A percentile compares a stretch with the other conserved stretches of the same genome.
These are phyloP conservation scores for Nicotiana rustica DNA, from an alignment of 305 asterid genomes.

Conservation along the genomic window DNA sequence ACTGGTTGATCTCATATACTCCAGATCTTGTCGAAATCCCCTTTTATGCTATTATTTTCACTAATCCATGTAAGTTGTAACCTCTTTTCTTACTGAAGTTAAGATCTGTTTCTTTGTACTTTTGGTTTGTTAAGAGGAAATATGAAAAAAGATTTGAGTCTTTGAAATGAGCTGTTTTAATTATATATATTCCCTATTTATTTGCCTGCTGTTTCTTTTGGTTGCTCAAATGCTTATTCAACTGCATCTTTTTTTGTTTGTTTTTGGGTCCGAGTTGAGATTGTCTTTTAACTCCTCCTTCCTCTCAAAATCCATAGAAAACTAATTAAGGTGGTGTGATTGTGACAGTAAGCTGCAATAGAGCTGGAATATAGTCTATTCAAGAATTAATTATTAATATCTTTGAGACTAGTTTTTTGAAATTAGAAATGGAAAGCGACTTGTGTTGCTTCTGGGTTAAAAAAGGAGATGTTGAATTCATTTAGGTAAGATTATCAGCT, in stretches of 20 bases:
- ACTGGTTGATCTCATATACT: constrained; percentile 59
- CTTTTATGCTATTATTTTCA: neutral
- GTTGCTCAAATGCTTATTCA: neutral
- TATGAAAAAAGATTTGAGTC: neutral
- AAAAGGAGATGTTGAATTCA: neutral
- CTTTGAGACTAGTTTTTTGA: neutral
- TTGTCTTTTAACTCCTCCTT: neutral
- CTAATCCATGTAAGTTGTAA: neutral
- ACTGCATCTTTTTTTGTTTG: neutral
- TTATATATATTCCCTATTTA: neutral
- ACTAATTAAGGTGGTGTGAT: neutral
- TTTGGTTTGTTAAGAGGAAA: neutral
- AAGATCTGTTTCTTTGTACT: neutral
- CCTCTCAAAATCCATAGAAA: neutral
- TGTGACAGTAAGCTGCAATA: neutral
- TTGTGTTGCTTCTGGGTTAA: neutral
- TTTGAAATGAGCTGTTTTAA: neutral
- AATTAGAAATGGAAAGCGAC: neutral
- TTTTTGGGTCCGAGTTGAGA: neutral
- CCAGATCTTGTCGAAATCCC: neutral
- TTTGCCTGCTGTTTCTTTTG: neutral
- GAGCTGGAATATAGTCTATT: neutral
- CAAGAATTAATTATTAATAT: neutral
- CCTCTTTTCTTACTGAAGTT: neutral
- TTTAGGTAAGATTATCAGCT: neutral